Base-by-base conservation (phyloP, 371 early-diverging fungal species). In the Choanephora cucurbitarum region DNA sequence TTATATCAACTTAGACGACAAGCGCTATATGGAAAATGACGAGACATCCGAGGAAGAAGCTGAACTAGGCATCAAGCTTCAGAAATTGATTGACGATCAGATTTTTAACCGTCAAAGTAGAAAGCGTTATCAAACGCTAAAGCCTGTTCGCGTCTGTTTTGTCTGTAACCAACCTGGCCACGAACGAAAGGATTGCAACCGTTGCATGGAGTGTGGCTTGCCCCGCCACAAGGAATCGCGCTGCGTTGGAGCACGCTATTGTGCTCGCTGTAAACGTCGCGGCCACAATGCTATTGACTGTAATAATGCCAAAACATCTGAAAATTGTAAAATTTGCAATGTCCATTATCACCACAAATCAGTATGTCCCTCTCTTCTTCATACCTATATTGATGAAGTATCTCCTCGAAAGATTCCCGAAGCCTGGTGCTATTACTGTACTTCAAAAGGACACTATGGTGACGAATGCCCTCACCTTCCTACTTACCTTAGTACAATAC, bases 401-500 rank as follows among this genome's bases (percentile, higher is more conserved):
- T 42, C 55, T 21, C 10, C 53, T 9, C 21, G 10, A 24, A 15
- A 21, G 18, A 22, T 13, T 4, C 42, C 48, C 1, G 7, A 4
- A 28, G 28, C 50, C 1, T 67, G 52, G 28, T 67, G 67, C 17
- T 62, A 59, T 52, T 37, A 42, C 11, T 67, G 67, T 49, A 40
- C 48, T 24, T 21, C 22, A 1, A 55, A 19, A 11, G 62, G 59
- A 0, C 67, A 67, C 44, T 67, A 56, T 59, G 62, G 67, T 17
- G 67, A 62, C 41, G 67, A 61, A 9, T 61, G 62, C 19, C 57
- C 57, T n/a, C 28, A n/a, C 15, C 22, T 55, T 4, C 50, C 61
- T 5, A 28, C 37, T 10, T 42, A 49, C 19, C 21, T 46, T 8
- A 39, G n/a, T 0, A 42, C 39, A 0, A 19, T 58, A 1, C 53